Evolutionary conservation across 2,329 filamentous ascomycete species (phyloP).

Genomic region (Calonectria multiphialidica): DNA sequence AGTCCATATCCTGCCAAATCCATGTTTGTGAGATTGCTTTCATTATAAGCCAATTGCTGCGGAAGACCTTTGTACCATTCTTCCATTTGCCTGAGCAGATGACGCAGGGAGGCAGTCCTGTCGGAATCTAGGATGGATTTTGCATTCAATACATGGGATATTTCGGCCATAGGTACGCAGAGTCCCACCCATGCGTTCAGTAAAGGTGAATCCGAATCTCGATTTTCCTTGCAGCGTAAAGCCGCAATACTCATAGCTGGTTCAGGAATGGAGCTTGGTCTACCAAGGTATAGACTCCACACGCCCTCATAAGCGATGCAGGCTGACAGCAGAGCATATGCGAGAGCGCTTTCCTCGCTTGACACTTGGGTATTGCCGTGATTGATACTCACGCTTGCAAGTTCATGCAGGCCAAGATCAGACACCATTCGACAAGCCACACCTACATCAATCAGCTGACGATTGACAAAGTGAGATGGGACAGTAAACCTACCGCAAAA

Average conservation of each 20-base stretch:
- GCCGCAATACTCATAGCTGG: slow-evolving; percentile 13
- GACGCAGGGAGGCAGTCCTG: neutral
- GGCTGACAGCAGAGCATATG: slow-evolving; percentile 23
- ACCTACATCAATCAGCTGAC: slow-evolving; percentile 8
- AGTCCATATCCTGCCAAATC: slow-evolving; percentile 23
- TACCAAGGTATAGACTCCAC: slow-evolving; percentile 27
- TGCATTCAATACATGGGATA: slow-evolving; percentile 21
- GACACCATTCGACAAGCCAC: slow-evolving; percentile 26
- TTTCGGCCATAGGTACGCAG: slow-evolving; percentile 23
- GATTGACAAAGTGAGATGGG: neutral
- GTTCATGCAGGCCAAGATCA: slow-evolving; percentile 26
- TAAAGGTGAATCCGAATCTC: slow-evolving; percentile 15
- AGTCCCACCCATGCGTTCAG: slow-evolving; percentile 27
- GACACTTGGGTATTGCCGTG: neutral
- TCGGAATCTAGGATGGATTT: neutral
- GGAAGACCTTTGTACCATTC: slow-evolving; percentile 28
- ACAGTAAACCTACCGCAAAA: slow-evolving; percentile 15
- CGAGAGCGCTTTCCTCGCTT: slow-evolving; percentile 6
- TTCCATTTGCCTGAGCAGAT: slow-evolving; percentile 12
- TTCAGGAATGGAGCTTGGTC: slow-evolving; percentile 25
- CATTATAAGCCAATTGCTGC: slow-evolving; percentile 15
- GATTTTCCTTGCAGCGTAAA: slow-evolving; percentile 8
- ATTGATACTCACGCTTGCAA: neutral
- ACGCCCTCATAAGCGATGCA: slow-evolving; percentile 24
- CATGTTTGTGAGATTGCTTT: slow-evolving; percentile 14